A percentile compares a stretch with the other conserved stretches of the same genome.
phyloP scores from a whole-genome alignment of 345 rosid genomes.

The Gossypium mustelinum region DNA sequence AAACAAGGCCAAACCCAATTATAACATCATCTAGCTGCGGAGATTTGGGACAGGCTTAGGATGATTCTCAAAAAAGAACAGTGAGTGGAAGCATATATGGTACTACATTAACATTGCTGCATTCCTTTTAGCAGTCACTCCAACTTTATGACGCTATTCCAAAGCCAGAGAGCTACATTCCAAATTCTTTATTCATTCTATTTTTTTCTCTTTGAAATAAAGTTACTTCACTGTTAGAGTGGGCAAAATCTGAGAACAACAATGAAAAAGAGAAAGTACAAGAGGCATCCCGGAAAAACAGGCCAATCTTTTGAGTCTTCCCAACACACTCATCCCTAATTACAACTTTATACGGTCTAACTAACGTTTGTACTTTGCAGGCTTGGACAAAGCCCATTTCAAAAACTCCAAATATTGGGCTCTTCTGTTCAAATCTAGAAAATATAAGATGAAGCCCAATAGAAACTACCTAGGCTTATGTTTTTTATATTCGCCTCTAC shows the following conservation, averaged over 20 bases:
- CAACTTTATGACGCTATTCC: neutral
- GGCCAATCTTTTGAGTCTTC: neutral
- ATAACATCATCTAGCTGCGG: too few species aligned
- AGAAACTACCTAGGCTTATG: too few species aligned
- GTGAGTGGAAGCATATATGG: neutral
- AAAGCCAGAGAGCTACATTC: neutral
- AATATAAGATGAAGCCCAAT: neutral
- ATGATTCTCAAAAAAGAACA: neutral
- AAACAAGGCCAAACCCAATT: too few species aligned
- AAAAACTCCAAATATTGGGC: neutral
- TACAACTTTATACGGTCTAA: neutral
- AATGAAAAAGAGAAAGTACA: too few species aligned
- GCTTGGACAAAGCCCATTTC: neutral
- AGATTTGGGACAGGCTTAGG: neutral
- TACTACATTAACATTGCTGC: neutral
- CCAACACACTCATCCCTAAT: neutral
- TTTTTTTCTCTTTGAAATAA: too few species aligned
- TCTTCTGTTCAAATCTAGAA: neutral
- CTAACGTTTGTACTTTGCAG: neutral
- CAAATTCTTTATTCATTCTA: neutral
- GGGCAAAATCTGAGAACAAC: too few species aligned
- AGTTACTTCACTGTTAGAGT: too few species aligned
- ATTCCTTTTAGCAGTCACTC: neutral
- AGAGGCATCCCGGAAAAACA: too few species aligned
- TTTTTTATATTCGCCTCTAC: too few species aligned